Percentiles rank a stretch among this genome's conserved stretches.
These are phyloP conservation scores for Citrus glauca DNA, from an alignment of 345 rosid species.

Conservation along the genomic window DNA sequence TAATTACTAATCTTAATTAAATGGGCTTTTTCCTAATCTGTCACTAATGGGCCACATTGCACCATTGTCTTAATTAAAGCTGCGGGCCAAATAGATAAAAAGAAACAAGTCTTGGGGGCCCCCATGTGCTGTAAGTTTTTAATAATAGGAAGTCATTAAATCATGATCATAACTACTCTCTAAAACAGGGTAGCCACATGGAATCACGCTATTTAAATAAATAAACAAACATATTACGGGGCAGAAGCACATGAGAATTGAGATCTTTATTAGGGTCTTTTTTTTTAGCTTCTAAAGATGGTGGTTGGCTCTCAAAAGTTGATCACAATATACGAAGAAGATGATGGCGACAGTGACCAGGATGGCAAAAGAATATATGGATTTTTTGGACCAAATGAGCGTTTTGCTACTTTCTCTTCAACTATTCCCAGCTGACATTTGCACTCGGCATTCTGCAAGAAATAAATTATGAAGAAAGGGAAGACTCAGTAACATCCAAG, in stretches of 20 bases:
- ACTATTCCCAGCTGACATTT: constrained; percentile 1
- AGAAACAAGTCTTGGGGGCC: background rate
- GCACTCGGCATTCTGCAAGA: background rate
- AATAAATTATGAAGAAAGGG: background rate
- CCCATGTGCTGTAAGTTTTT: background rate
- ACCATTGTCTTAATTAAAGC: background rate
- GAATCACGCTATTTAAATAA: background rate
- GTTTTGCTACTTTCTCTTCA: background rate
- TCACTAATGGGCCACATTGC: constrained; percentile 10
- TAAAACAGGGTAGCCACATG: constrained; percentile 9
- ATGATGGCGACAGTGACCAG: constrained; percentile 16
- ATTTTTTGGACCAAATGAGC: background rate
- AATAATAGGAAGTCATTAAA: background rate
- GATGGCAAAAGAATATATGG: background rate
- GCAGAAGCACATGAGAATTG: background rate
- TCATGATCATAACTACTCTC: background rate
- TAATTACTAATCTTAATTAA: background rate
- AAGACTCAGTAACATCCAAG: background rate
- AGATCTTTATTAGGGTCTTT: background rate
- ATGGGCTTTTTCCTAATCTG: constrained; percentile 16
- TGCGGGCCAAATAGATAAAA: constrained; percentile 5
- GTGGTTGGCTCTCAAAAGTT: constrained; percentile 16
- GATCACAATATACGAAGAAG: constrained; percentile 9
- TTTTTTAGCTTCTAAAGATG: background rate
- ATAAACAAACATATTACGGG: background rate